Percentiles rank a stretch among this genome's conserved stretches.
Evolutionary conservation across 768 basidiomycete genomes (phyloP).

Genomic region (Coprinopsis sp.): DNA sequence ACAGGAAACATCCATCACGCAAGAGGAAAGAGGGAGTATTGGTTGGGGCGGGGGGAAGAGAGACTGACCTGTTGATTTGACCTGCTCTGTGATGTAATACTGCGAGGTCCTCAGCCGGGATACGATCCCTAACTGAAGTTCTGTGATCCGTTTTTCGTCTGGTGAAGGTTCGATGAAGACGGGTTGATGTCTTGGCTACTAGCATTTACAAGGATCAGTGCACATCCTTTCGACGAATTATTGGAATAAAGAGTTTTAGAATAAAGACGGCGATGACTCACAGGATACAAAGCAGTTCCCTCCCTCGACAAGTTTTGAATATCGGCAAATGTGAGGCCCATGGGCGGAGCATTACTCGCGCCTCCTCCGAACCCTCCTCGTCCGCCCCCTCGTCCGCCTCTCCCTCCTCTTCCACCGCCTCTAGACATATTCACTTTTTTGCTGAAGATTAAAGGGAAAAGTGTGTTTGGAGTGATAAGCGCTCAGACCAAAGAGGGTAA

Average conservation of each 20-base stretch:
- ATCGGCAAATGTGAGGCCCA: constrained; percentile 80
- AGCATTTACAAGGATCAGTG: constrained; percentile 13
- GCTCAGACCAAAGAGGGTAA: constrained; percentile 13
- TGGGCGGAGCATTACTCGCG: constrained; percentile 53
- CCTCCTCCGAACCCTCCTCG: constrained; percentile 58
- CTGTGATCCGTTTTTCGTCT: constrained; percentile 61
- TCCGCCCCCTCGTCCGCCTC: constrained; percentile 43
- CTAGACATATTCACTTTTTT: constrained; percentile 33
- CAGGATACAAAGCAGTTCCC: constrained; percentile 75
- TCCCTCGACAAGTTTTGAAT: constrained; percentile 74
- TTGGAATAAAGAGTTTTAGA: constrained; percentile 13
- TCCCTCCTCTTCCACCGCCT: constrained; percentile 36
- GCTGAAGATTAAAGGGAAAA: constrained; percentile 9
- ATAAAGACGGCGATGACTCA: constrained; percentile 38
- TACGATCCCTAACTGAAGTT: constrained; percentile 64
- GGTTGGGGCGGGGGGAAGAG: too few species aligned
- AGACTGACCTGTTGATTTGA: constrained; percentile 52
- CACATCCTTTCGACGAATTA: too few species aligned
- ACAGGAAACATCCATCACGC: background rate
- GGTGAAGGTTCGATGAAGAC: constrained; percentile 60
- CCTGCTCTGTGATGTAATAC: constrained; percentile 71
- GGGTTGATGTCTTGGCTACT: constrained; percentile 64
- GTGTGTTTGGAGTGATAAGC: constrained; percentile 10
- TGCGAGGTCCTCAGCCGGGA: constrained; percentile 61
- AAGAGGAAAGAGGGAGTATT: too few species aligned